Base-by-base conservation (phyloP, 2,329 filamentous ascomycete species). In the Alternaria angustiovoidea region DNA sequence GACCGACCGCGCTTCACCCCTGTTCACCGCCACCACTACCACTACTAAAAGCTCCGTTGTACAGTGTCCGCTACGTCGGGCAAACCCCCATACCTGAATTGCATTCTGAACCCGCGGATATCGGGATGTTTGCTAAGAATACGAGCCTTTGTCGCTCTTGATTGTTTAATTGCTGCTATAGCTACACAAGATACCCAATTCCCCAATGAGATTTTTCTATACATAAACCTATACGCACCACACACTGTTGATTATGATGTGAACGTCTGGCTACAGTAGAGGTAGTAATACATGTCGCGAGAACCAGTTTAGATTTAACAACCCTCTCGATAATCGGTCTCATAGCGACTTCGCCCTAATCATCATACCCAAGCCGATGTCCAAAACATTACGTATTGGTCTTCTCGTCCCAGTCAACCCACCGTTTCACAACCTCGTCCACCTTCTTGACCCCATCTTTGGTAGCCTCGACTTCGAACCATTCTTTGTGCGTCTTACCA, bases 391-490 rank as follows among this genome's bases (percentile, higher is more conserved):
- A 61, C 38, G 63, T 57, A 51, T 63, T 64, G 12, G 53, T 57
- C 22, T 48, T 57, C 78, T 92, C 90, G 54, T 90, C 91, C 93
- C 94, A 98, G 11, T 87, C 86, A 8, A 94, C 89, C 95, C 95
- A 99, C 66, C 93, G 82, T 73, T 89, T 87, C 41, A 97, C 89
- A 60, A 93, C 87, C 66, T 91, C 88, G 79, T 92, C 89, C 9
- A 92, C 86, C 26, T 74, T 84, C 61, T 84, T 87, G 3, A 98
- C 84, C 0, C 89, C 91, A 28, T 89, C 85, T 65, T 89, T 86
- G 22, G 83, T 89, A 0, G 92, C 91, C 63, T 92, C 88, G 1
- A 97, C 89, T 80, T 96, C 91, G 76, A 99, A 99, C 94, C 94
- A 99, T 81, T 99, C 95, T 53, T 90, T 84, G 78, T 99, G 95